A percentile compares a stretch with the other conserved stretches of the same genome.
These are phyloP conservation scores for Fusarium tjaetaba DNA, from an alignment of 2,329 filamentous ascomycete species.

Conservation along the genomic window DNA sequence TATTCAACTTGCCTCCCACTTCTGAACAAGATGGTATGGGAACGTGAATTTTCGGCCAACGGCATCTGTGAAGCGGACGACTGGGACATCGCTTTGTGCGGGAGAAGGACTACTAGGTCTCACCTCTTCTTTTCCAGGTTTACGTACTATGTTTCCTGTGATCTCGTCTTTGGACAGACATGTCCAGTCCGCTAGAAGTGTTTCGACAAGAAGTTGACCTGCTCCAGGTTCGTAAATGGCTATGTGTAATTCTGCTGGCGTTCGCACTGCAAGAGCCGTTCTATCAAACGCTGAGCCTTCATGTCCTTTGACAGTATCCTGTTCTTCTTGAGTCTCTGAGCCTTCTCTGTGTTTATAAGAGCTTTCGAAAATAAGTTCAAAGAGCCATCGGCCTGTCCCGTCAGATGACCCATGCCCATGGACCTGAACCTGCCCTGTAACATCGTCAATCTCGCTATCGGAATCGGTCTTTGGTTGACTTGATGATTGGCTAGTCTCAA, in stretches of 20 bases:
- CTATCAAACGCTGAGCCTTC: no score
- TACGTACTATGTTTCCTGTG: fast-evolving
- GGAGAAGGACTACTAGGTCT: fast-evolving
- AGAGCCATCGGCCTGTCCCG: neutral
- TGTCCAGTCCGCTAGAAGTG: neutral
- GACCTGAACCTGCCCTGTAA: no score
- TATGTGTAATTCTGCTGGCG: neutral
- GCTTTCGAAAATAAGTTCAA: neutral
- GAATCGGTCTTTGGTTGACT: fast-evolving
- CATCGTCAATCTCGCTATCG: neutral
- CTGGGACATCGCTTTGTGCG: no score
- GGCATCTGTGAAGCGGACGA: neutral
- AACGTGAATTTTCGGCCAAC: neutral
- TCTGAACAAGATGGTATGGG: neutral
- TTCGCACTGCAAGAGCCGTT: neutral
- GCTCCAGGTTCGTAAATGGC: neutral
- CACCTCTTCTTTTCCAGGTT: fast-evolving
- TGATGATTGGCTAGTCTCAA: neutral
- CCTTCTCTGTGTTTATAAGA: no score
- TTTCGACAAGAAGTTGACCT: neutral
- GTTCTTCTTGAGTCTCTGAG: neutral
- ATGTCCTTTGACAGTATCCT: no score
- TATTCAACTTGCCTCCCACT: neutral
- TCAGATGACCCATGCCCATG: neutral
- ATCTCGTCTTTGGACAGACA: fast-evolving